Evolutionary conservation across 2,329 filamentous ascomycete species (phyloP), one percentile per base, ranked within the genome.

Genomic region (Xylaria digitata): DNA sequence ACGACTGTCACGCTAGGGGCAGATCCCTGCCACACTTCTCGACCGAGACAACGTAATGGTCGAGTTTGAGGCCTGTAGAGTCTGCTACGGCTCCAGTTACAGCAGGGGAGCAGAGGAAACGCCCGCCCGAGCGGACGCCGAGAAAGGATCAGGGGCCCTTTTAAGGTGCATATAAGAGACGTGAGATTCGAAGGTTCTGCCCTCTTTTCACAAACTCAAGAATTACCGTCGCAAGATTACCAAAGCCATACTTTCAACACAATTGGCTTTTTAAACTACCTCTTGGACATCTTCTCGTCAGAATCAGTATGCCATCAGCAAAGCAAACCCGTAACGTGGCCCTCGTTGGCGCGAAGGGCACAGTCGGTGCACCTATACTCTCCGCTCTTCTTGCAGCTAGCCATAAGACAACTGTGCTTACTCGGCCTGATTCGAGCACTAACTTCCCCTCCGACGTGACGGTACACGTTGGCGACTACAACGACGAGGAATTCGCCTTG

Each of bases 401-500:
- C 26, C 77, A 78, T 67, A 72, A 68, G 9, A 72, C 78, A 9
- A 76, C 74, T 17, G 76, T 79, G 50, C 73, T 80, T 40, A 75
- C 75, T 19, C 77, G 78, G 1, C 61, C 73, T 8, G 67, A 67
- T 34, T 76, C 76, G 30, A 71, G 63, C 13, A 50, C 72, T 8
- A 58, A 66, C 2, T 73, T 73, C 21, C 73, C 72, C 4, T 6
- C 61, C 2, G 50, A 46, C 13, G 70, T 73, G n/a, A 65, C 61
- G 11, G 64, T 70, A 37, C 69, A 70, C 49, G 61, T 60, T 8
- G 66, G 67, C 11, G 43, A 66, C 57, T 77, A 77, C 61, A 68
- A 67, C 55, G 68, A 75, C 50, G 70, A 73, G 48, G 48, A 62
- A 0, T 76, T 78, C 59, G 70, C 78, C 13, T 62, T 72, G 2